Conservation (phyloP, 208 protist genomes). For the Wallacemonas sp. region DNA sequence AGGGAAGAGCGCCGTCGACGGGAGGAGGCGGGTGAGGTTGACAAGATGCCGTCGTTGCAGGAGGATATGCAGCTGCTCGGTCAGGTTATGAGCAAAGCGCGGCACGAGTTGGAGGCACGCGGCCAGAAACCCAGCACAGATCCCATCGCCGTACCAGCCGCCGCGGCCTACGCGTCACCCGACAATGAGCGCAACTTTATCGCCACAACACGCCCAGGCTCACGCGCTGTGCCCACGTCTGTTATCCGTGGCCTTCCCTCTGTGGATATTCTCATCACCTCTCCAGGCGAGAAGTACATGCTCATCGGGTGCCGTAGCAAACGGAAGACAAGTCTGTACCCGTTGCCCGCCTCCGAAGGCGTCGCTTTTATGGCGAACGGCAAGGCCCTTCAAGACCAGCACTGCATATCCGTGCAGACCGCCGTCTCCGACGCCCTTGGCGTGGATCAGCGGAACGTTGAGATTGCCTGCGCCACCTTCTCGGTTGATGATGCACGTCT, state of each 20-base stretch:
- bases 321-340: constrained; percentile 49
- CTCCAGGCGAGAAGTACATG: constrained; percentile 59
- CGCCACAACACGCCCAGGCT: neutral
- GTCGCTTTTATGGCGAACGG: constrained; percentile 46
- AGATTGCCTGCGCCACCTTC: constrained; percentile 63
- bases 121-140: neutral
- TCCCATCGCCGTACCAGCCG: constrained; percentile 3
- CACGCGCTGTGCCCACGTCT: constrained; percentile 31
- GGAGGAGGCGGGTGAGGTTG: constrained; percentile 25
- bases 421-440: constrained; percentile 35
- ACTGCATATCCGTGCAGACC: constrained; percentile 41
- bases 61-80: constrained; percentile 28
- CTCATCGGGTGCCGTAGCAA: constrained; percentile 74
- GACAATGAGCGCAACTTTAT: constrained; percentile 8
- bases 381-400: constrained; percentile 59
- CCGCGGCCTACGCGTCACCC: constrained; percentile 3
- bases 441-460: constrained; percentile 37
- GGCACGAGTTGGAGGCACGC: constrained; percentile 5
- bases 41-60: constrained; percentile 17
- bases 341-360: constrained; percentile 26
- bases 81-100: constrained; percentile 1
- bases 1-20: constrained; percentile 22
- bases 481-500: constrained; percentile 48
- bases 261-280: constrained; percentile 62
- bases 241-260: constrained; percentile 54